Evolutionary conservation across 2,329 filamentous ascomycete genomes (phyloP).

Genomic region (Bisporella sp.): DNA sequence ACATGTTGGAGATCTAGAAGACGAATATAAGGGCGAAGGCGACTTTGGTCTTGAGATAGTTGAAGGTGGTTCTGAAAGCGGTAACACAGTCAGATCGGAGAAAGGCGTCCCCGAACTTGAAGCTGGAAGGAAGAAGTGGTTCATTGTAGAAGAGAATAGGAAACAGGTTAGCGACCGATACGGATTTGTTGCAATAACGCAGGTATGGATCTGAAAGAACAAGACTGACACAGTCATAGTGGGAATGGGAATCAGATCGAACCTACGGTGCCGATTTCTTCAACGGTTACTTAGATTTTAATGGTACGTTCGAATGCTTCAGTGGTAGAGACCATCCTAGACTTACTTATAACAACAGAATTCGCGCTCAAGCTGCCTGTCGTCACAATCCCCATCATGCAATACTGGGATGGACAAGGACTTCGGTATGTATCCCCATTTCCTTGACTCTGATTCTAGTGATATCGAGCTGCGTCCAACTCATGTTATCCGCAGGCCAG

Average conservation of each 20-base stretch:
- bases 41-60: conserved; percentile 20
- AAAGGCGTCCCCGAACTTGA: conserved; percentile 32
- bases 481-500: conserved; percentile 18
- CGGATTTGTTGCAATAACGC: too few relatives aligned
- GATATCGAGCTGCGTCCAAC: conserved; percentile 5
- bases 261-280: conserved; percentile 69
- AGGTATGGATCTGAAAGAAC: too few relatives aligned
- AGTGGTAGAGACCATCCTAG: neutral
- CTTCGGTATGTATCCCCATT: conserved; percentile 22
- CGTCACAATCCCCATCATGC: conserved; percentile 65
- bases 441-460: neutral
- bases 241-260: conserved; percentile 54
- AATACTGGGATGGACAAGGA: conserved; percentile 64
- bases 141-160: conserved; percentile 47
- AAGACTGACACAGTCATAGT: conserved; percentile 22
- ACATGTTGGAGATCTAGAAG: conserved; percentile 46
- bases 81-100: conserved; percentile 32
- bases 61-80: conserved; percentile 36
- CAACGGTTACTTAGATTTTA: conserved; percentile 89
- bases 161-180: conserved; percentile 24
- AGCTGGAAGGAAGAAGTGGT: conserved; percentile 49
- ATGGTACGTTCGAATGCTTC: conserved; percentile 36
- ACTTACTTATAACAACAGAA: conserved; percentile 31
- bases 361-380: conserved; percentile 67
- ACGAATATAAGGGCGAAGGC: conserved; percentile 1